Evolutionary conservation across 805 yeast genomes (phyloP).

Genomic region (Candida insectalens): DNA sequence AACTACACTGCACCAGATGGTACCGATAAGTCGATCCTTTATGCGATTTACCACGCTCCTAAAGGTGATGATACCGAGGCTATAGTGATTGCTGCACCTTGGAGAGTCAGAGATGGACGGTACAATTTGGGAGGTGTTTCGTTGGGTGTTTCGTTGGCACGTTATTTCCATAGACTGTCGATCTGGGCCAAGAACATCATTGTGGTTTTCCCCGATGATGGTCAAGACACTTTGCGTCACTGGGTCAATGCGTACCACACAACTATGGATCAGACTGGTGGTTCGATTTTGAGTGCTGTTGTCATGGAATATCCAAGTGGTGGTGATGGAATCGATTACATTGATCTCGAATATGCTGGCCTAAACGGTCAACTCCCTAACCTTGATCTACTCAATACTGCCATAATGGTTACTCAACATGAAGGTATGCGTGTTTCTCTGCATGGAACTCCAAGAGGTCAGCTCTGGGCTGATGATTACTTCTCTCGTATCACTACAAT

Average conservation of each 20-base stretch:
- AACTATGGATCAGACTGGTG: constrained; percentile 78
- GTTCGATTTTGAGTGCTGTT: constrained; percentile 85
- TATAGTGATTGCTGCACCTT: constrained; percentile 83
- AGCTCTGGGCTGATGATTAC: constrained; percentile 38
- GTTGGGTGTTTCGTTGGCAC: constrained; percentile 58
- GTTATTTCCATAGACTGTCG: constrained; percentile 78
- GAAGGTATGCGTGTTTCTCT: constrained; percentile 66
- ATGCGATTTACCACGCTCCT: constrained; percentile 85
- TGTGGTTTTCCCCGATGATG: constrained; percentile 70
- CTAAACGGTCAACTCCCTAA: constrained; percentile 94
- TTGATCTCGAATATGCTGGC: constrained; percentile 78
- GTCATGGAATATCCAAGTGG: constrained; percentile 65
- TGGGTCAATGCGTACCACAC: constrained; percentile 97
- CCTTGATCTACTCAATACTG: constrained; percentile 79
- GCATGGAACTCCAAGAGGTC: constrained; percentile 44
- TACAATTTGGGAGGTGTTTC: constrained; percentile 77
- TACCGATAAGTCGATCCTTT: constrained; percentile 28
- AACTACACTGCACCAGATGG: constrained; percentile 11
- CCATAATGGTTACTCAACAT: constrained; percentile 60
- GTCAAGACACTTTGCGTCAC: constrained; percentile 54
- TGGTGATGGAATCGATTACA: constrained; percentile 58
- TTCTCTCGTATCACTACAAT: constrained; percentile 49
- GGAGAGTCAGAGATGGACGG: constrained; percentile 57
- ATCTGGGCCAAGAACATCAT: constrained; percentile 95
- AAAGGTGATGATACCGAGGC: constrained; percentile 96